Base-by-base conservation (phyloP, 2,329 filamentous ascomycete genomes). In the Phoma sp. region DNA sequence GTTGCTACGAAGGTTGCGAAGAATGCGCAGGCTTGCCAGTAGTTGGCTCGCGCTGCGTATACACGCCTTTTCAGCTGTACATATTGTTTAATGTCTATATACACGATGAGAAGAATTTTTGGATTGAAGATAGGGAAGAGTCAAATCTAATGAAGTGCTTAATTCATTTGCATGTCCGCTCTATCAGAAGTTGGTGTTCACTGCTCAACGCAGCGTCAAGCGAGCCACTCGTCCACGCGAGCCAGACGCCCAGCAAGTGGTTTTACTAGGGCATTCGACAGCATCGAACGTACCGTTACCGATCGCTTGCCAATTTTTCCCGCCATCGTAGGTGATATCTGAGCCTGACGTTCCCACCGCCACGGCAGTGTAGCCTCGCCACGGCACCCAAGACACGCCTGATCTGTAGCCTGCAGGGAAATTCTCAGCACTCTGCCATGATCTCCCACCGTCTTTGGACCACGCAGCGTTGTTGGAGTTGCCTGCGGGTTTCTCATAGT, bases 201-300 rank as follows among this genome's bases (percentile, higher is more conserved):
- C 29, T 13, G 29, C 21, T 41, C 19, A 41, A 19, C 13, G 12
- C 7, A 44, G 21, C n/a, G 43, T 35, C 38, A 70, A 41, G 4
- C 55, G 51, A 8, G 60, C 67, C 19, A 70, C 63, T 27, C 63
- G 52, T 7, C 68, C 68, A 17, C 53, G 41, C 2, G 65, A 62
- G 12, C 69, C 69, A 9, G 65, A 68, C 4, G 69, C 68, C 68
- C 69, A 72, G 41, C 69, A 72, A 2, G 53, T 33, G 25, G 48
- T 19, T 13, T 36, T 58, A 7, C 25, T 41, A 4, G 65, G 29
- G 49, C 69, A 72, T 25, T 69, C 64, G 1, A 72, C 65, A 17
- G 64, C 61, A 49, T 70, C 65, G 29, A 72, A 70, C 2, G 68
- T 67, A 8, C 67, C 67, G 43, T 70, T 72, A 17, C 60, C 64